A percentile compares a stretch with the other conserved stretches of the same genome.
Conservation (phyloP, 495 filamentous ascomycete genomes). For the Aspergillus carlsbadensis region DNA sequence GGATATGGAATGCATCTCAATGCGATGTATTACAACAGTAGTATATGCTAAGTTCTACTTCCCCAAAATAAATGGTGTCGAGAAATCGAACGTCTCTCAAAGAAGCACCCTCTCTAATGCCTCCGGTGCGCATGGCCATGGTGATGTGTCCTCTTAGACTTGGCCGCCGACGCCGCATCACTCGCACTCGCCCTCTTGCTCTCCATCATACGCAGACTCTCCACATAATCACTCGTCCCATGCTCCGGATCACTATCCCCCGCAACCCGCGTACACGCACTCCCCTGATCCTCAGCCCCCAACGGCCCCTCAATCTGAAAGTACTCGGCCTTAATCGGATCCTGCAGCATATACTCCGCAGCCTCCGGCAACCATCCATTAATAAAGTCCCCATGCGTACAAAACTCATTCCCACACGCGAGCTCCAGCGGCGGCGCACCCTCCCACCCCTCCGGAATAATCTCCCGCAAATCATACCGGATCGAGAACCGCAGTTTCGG, state of each 20-base stretch:
- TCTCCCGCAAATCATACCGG: conserved; percentile 17
- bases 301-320: conserved; percentile 13
- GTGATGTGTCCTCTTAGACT: too few species aligned
- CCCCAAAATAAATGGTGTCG: too few species aligned
- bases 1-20: too few species aligned
- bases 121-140: too few species aligned
- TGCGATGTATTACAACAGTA: too few species aligned
- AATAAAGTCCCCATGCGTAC: conserved; percentile 23
- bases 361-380: conserved; percentile 25
- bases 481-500: conserved; percentile 22
- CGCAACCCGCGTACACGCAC: conserved; percentile 5
- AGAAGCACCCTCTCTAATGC: too few species aligned
- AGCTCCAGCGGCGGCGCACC: conserved; percentile 18
- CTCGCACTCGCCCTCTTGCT: too few species aligned
- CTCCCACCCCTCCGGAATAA: conserved; percentile 20
- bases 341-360: conserved; percentile 18
- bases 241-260: conserved; percentile 13
- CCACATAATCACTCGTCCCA: conserved; percentile 13
- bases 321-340: conserved; percentile 9
- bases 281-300: conserved; percentile 4
- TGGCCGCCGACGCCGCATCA: too few species aligned
- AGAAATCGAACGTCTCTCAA: too few species aligned
- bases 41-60: too few species aligned
- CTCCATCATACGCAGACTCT: conserved; percentile 15
- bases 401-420: conserved; percentile 19